Base-by-base conservation (phyloP, 2,329 filamentous ascomycete species). In the Arthrobotrys conoides region DNA sequence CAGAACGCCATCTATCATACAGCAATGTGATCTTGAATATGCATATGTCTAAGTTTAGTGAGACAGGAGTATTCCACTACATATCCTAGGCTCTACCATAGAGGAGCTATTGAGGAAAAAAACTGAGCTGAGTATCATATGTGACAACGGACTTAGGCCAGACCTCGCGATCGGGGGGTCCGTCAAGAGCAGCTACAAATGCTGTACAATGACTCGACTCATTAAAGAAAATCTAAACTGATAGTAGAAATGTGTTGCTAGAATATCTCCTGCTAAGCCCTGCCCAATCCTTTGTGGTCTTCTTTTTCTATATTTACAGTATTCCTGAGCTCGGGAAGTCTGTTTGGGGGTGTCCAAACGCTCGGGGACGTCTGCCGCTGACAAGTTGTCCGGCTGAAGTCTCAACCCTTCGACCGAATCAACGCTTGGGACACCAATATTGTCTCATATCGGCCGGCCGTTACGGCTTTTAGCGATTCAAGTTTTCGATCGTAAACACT, bases 391-490 rank as follows among this genome's bases (percentile, higher is more conserved):
- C 63, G 51, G 70, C 61, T 59, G 70, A 67, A 48, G 6, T 27
- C 16, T 12, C 59, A 46, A 22, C 46, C 53, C 24, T 59, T 49
- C 30, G 14, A 30, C 66, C 71, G 18, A 75, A 68, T 68, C 71
- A 68, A 51, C 22, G 51, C 22, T 53, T 41, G 16, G 14, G 22
- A 68, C 44, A 63, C 44, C 41, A 22, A 61, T 68, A 55, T 49
- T 78, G 75, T 78, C 75, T 78, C 75, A 72, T 72, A 36, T 78
- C 68, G 63, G 68, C 57, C 57, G 57, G 57, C 75, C 75, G 68
- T 72, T 68, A 38, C 44, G 48, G 44, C 41, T 46, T 44, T 65
- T 73, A 67, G 44, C 59, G 69, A 66, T 49, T n/a, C 61, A 73
- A 57, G 49, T 61, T 67, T 20, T 61, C 57, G 24, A 73, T 53